phyloP scores from a whole-genome alignment of 805 yeast species.

The Candida michaelii region DNA sequence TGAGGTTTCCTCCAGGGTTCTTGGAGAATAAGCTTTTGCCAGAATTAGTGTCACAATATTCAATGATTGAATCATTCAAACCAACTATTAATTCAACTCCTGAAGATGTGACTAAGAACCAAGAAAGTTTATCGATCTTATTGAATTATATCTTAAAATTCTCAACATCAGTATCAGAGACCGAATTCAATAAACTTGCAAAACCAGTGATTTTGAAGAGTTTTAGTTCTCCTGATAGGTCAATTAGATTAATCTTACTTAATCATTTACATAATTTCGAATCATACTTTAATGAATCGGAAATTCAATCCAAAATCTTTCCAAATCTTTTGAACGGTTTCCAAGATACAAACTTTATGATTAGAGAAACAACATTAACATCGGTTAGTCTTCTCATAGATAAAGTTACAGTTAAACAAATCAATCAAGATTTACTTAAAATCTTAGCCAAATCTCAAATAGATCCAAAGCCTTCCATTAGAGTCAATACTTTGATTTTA shows the following conservation, averaged over 20 bases:
- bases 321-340: conserved; percentile 75
- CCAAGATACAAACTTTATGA: conserved; percentile 76
- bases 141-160: conserved; percentile 43
- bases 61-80: conserved; percentile 25
- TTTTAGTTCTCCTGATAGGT: conserved; percentile 70
- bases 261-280: conserved; percentile 59
- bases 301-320: conserved; percentile 69
- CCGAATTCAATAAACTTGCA: conserved; percentile 40
- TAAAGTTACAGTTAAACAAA: conserved; percentile 70
- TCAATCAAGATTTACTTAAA: conserved; percentile 82
- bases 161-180: conserved; percentile 27
- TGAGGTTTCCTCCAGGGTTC: conserved; percentile 48
- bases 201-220: conserved; percentile 66
- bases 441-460: conserved; percentile 78
- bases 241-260: conserved; percentile 70
- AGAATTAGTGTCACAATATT: conserved; percentile 53
- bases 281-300: conserved; percentile 51
- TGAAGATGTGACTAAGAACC: conserved; percentile 31
- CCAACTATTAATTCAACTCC: conserved; percentile 27
- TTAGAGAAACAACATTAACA: conserved; percentile 77
- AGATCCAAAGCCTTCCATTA: conserved; percentile 72
- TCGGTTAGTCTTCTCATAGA: conserved; percentile 61
- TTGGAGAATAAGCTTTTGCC: conserved; percentile 68
- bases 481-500: conserved; percentile 74
- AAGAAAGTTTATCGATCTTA: conserved; percentile 37